Evolutionary conservation across 2,329 filamentous ascomycete genomes (phyloP).

Genomic region (Penicillium vulpinum): DNA sequence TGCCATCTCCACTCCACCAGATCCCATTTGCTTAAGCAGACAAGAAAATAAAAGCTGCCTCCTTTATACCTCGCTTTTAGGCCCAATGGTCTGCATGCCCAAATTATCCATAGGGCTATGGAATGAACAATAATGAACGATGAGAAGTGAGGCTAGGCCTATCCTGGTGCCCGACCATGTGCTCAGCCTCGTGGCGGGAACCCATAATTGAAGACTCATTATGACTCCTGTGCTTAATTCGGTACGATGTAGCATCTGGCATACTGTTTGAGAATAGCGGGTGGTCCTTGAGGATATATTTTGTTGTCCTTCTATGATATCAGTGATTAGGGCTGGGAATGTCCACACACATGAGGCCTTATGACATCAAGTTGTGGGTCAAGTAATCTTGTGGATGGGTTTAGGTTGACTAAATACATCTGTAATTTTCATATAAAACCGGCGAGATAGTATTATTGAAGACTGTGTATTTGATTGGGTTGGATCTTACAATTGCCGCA

Average conservation of each 20-base stretch:
- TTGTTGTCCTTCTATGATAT: background rate
- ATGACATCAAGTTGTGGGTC: conserved; percentile 14
- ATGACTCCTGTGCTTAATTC: background rate
- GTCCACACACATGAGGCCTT: background rate
- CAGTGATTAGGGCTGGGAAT: conserved; percentile 7
- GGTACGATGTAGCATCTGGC: background rate
- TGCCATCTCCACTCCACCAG: too few species aligned
- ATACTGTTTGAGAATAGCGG: background rate
- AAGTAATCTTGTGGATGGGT: background rate
- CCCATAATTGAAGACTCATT: background rate
- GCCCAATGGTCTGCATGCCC: too few species aligned
- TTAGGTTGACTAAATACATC: background rate
- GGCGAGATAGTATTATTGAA: background rate
- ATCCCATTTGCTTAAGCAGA: too few species aligned
- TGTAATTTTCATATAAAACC: background rate
- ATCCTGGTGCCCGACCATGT: conserved; percentile 3
- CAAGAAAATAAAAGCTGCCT: background rate
- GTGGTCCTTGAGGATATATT: background rate
- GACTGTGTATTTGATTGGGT: background rate
- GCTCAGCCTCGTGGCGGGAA: conserved; percentile 2
- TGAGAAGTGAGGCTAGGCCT: conserved; percentile 1
- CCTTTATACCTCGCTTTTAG: background rate
- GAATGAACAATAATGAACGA: too few species aligned
- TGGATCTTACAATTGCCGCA: too few species aligned
- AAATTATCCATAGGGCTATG: background rate